Evolutionary conservation across 345 rosid species (phyloP), one percentile per base, ranked within the genome.

Genomic region (Microthlaspi erraticum): DNA sequence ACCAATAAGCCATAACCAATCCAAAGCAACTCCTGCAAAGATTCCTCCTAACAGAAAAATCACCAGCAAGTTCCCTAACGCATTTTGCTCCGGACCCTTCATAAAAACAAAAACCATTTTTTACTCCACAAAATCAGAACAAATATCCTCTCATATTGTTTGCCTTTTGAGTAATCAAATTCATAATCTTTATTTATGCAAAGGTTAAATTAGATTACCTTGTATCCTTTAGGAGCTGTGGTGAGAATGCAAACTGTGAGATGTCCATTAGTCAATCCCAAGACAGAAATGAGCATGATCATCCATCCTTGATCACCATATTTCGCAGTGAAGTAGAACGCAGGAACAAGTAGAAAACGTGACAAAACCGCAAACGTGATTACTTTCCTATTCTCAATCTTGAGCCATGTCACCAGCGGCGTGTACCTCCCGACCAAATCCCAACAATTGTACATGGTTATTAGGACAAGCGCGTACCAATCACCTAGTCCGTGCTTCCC

Each of bases 81-180:
- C 99, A 72, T 94, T 94, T 65, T 88, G 90, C 81, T 91, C 96
- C 7, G 97, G 98, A 8, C 96, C 98, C 98, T 88, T 50, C 76
- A 81, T 63, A 75, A 71, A 20, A 50, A 57, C 6, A 50, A 10
- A 32, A 58, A 17, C 2, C n/a, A 2, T 42, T 8, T 48, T 64
- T 49, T 10, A n/a, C n/a, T n/a, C 14, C 6, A 53, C 7, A 62
- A 41, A 62, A 33, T 53, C 26, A 52, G 37, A 62, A 34, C 32
- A 18, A 39, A 13, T 60, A 37, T 26, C 29, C 29, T 26, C 29
- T 26, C 29, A 3, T 26, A 26, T 26, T 26, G 29, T 26, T 26
- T 26, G 29, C 29, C 29, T 26, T 26, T 26, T 26, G 29, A 26
- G 29, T 3, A 26, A 26, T 26, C 29, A 26, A 26, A 26, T 26